Conservation (phyloP, 192 early-diverging fungal species). For the Coemansia erecta region DNA sequence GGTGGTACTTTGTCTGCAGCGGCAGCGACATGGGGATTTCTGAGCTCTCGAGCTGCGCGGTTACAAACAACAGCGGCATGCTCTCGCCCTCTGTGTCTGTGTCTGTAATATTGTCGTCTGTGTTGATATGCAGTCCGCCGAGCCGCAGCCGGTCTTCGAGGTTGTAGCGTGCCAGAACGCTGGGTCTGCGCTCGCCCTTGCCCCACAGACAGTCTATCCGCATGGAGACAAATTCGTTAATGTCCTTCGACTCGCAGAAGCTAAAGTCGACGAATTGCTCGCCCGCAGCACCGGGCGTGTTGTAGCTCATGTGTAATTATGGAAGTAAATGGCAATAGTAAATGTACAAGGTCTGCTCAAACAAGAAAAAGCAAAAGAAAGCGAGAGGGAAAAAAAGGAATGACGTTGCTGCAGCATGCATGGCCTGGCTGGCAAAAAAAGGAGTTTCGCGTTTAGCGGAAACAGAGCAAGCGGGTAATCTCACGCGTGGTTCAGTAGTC, state of each 20-base stretch:
- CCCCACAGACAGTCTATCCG: constrained; percentile 49
- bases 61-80: constrained; percentile 29
- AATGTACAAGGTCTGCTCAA: constrained; percentile 3
- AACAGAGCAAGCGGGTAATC: background rate
- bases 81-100: background rate
- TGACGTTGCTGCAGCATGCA: no score
- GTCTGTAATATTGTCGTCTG: constrained; percentile 5
- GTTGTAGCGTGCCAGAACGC: background rate
- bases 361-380: constrained; percentile 6
- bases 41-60: constrained; percentile 45
- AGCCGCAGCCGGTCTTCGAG: constrained; percentile 33
- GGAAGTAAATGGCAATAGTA: background rate
- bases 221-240: constrained; percentile 45
- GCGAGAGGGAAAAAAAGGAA: background rate
- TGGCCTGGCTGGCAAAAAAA: no score
- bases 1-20: constrained; percentile 44
- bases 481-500: no score
- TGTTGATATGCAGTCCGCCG: constrained; percentile 13
- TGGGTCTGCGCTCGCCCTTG: constrained; percentile 12
- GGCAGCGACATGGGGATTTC: constrained; percentile 43
- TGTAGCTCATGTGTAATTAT: constrained; percentile 35
- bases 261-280: constrained; percentile 54
- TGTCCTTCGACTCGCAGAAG: constrained; percentile 52
- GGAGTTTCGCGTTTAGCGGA: background rate
- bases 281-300: constrained; percentile 8